These are phyloP conservation scores for Talaromyces stipitatus DNA, from an alignment of 495 filamentous ascomycete species.

Conservation along the genomic window DNA sequence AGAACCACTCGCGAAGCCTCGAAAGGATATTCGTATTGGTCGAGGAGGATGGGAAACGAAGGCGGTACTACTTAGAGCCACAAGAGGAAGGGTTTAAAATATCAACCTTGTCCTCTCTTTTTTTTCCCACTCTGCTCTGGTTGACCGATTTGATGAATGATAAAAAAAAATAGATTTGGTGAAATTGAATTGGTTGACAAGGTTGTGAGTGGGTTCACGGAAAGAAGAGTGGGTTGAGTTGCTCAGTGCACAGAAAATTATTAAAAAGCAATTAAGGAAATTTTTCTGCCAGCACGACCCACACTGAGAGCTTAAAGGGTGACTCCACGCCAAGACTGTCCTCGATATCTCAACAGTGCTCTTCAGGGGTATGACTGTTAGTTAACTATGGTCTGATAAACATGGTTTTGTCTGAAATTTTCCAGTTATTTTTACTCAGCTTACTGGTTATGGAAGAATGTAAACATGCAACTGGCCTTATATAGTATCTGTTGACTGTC, in stretches of 20 bases:
- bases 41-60: background rate
- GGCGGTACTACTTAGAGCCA: background rate
- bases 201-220: too few species aligned
- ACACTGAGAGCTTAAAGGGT: background rate
- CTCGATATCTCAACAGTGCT: background rate
- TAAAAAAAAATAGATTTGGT: slow-evolving; percentile 1
- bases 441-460: too few species aligned
- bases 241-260: slow-evolving; percentile 15
- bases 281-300: background rate
- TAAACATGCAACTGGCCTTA: background rate
- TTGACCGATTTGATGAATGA: background rate
- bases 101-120: background rate
- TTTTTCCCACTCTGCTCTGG: background rate
- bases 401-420: too few species aligned
- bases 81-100: background rate
- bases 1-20: background rate
- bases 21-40: background rate
- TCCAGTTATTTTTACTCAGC: too few species aligned
- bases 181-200: background rate
- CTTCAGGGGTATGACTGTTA: too few species aligned
- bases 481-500: background rate
- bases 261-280: slow-evolving; percentile 5
- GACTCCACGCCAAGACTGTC: background rate
- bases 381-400: too few species aligned
- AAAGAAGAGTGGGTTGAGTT: too few species aligned